A percentile compares a stretch with the other conserved stretches of the same genome.
Evolutionary conservation across 2,329 filamentous ascomycete genomes (phyloP).

Genomic region (Colletotrichum brevisporum): DNA sequence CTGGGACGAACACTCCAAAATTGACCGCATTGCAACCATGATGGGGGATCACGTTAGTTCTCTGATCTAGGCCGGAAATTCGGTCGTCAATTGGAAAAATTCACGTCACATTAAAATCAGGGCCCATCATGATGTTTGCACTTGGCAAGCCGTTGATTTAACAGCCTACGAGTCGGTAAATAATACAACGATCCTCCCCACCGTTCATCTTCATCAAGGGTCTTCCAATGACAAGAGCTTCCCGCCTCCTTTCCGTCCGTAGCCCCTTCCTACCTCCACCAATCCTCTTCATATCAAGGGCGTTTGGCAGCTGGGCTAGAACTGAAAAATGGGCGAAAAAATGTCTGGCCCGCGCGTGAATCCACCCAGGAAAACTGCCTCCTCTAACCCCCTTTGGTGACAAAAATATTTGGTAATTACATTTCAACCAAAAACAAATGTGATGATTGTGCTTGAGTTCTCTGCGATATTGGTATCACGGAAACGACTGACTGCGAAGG

Average conservation of each 20-base stretch:
- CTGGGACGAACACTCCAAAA: too few relatives aligned
- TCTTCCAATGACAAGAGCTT: not conserved
- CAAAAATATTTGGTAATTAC: slow-evolving; percentile 40
- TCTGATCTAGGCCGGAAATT: too few relatives aligned
- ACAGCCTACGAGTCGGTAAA: slow-evolving; percentile 29
- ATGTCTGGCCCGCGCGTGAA: slow-evolving; percentile 1
- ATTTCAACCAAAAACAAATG: slow-evolving; percentile 34
- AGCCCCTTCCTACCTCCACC: not conserved
- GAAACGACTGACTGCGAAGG: slow-evolving; percentile 42
- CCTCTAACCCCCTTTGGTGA: slow-evolving; percentile 17
- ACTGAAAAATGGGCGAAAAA: not conserved
- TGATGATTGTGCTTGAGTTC: slow-evolving; percentile 23
- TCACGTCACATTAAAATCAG: not conserved
- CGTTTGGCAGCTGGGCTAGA: not conserved
- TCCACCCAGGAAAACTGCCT: slow-evolving; percentile 14
- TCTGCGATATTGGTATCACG: slow-evolving; percentile 42
- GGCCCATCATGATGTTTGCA: slow-evolving; percentile 8
- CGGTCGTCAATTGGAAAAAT: not conserved
- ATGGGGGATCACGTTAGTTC: too few relatives aligned
- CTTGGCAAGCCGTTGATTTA: slow-evolving; percentile 34
- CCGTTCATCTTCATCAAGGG: slow-evolving; percentile 19
- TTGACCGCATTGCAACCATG: too few relatives aligned
- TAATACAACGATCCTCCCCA: slow-evolving; percentile 29
- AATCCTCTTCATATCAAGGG: not conserved
- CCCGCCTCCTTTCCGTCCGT: not conserved